Evolutionary conservation across 164 flowering plant genomes (phyloP), one percentile per base, ranked within the genome.

Genomic region (Stephania japonica): DNA sequence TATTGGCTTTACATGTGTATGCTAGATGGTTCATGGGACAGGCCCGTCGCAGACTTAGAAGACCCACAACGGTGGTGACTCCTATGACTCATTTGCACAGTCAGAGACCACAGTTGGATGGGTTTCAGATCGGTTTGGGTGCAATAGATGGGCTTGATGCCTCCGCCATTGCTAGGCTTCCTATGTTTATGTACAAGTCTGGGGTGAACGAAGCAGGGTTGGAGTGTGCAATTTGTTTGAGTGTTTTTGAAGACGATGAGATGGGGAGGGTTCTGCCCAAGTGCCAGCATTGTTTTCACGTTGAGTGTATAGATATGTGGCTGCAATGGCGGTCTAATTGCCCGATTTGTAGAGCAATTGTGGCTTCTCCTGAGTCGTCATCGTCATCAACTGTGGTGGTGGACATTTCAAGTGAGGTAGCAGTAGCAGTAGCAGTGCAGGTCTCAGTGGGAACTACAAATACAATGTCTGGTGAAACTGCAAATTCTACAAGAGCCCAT

Each of bases 231-330:
- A 76, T 90, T 23, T 90, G 95, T 49, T 79, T 90, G 79, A 84
- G 88, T 47, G 49, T 42, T 8, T 87, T 87, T 13, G 89, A 86
- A 69, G 87, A 87, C 0, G 71, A 74, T 9, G 91, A 90, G 10
- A 59, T 77, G 2, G 90, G 88, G 1, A 78, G 89, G 76, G 75
- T 67, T 1, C 53, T 89, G 63, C 83, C 87, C 3, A 80, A 75
- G 18, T 90, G 95, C 38, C 78, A 80, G 0, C 95, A 90, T 67
- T 78, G 70, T 0, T 90, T 90, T 44, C 95, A 90, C 62, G 85
- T 85, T 0, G 86, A 85, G 59, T 90, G 95, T 75, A 83, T 90
- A 26, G 95, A 90, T 49, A 89, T 80, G 86, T 90, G 95, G 95
- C 62, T 90, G 70, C 72, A 72, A 61, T 87, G 90, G 9, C 86